Evolutionary conservation across 192 early-diverging fungal genomes (phyloP).

Genomic region (Phycomyces blakesleeanus): DNA sequence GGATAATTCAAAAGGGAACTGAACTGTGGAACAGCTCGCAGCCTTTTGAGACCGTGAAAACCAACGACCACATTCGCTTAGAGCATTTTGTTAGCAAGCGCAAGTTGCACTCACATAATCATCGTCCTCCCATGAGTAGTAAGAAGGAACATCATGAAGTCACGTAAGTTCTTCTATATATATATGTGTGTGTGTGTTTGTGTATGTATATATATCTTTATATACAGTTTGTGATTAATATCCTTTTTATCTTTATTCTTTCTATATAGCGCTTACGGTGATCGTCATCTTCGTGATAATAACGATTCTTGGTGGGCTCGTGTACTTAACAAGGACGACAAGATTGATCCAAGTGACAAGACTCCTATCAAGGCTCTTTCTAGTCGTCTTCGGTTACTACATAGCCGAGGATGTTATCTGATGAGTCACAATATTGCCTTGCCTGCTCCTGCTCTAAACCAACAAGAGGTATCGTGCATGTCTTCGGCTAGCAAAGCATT

Average conservation of each 20-base stretch:
- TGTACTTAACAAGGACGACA: conserved; percentile 48
- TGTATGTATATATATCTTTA: neutral
- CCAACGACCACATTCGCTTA: conserved; percentile 77
- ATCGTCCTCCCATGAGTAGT: conserved; percentile 58
- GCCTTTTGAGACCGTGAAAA: conserved; percentile 51
- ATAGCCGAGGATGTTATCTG: conserved; percentile 72
- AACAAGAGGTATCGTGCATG: conserved; percentile 93
- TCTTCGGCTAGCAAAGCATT: conserved; percentile 60
- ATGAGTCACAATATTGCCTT: conserved; percentile 74
- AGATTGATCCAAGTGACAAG: conserved; percentile 41
- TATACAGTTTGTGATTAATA: neutral
- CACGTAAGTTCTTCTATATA: conserved; percentile 33
- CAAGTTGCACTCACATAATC: conserved; percentile 70
- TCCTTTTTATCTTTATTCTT: too few species aligned
- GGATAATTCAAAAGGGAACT: conserved; percentile 41
- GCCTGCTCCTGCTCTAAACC: conserved; percentile 82
- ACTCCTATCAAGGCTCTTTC: conserved; percentile 53
- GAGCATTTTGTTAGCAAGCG: conserved; percentile 57
- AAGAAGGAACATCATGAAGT: conserved; percentile 69
- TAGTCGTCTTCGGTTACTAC: conserved; percentile 76
- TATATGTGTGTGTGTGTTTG: too few species aligned
- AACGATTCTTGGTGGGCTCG: conserved; percentile 88
- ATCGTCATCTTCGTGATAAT: conserved; percentile 65
- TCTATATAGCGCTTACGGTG: conserved; percentile 62
- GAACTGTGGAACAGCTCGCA: conserved; percentile 17